These are phyloP conservation scores for Selenicereus undatus DNA, from an alignment of 148 eudicot species.

Conservation along the genomic window DNA sequence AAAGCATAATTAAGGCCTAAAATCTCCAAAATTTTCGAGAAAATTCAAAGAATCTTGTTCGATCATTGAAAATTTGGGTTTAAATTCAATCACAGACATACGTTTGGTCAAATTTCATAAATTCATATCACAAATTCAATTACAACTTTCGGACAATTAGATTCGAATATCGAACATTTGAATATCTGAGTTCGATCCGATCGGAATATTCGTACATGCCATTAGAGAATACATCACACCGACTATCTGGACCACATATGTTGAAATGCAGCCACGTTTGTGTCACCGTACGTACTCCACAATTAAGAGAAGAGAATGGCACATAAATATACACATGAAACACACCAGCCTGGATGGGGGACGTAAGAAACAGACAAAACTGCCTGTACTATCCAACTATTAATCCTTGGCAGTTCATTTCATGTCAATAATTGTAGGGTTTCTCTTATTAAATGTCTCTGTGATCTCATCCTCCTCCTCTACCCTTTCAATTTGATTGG, in stretches of 20 bases:
- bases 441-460: not conserved
- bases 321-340: slow-evolving; percentile 1
- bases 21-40: no score
- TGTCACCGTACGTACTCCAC: not conserved
- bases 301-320: not conserved
- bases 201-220: no score
- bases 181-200: no score
- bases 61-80: no score
- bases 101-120: no score
- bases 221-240: not conserved
- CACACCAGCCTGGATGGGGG: not conserved
- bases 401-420: not conserved
- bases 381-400: not conserved
- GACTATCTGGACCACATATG: not conserved
- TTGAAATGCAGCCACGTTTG: not conserved
- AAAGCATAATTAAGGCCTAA: no score
- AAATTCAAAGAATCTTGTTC: no score
- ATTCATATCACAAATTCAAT: no score
- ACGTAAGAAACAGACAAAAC: not conserved
- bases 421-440: not conserved
- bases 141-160: no score
- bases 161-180: no score
- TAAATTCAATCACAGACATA: no score
- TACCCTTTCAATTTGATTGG: not conserved
- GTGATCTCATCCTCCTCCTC: no score